Base-by-base conservation (phyloP, 345 rosid genomes). In the Arabis alpina region DNA sequence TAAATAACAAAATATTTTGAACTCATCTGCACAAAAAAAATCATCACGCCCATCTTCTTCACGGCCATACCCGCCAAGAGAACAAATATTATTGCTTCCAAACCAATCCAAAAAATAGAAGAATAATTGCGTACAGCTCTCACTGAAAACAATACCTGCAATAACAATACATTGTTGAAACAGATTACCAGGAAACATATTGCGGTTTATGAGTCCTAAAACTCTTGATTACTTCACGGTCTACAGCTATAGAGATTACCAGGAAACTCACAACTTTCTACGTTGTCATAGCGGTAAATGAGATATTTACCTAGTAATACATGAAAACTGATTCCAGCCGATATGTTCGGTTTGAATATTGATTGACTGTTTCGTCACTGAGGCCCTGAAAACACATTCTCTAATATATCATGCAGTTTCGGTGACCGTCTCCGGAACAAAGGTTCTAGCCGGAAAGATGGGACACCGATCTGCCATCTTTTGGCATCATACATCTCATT, bases 401-500 rank as follows among this genome's bases (percentile, higher is more conserved):
- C 99, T 79, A 94, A 81, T 23, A 85, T 73, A 71, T 79, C 77
- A 73, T 89, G 95, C 66, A 86, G 90, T 72, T 85, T 94, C 0
- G 99, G 93, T 62, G 80, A 89, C 66, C 89, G 76, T 69, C 95
- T 82, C 53, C 95, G 89, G 75, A 91, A 91, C 83, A 91, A 79
- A 51, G 99, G 97, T 71, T 94, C 97, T 49, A 94, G 81, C 76
- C 97, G 80, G 80, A 94, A 94, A 65, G 99, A 88, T 27, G 99
- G 99, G 75, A 94, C 86, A 36, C 98, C 97, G 6, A 86, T 82
- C 80, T 91, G 88, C 98, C 99, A 94, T 81, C 96, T 84, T 74
- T 86, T 88, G 1, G 91, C 98, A 81, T 89, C 99, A 76, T 89
- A 94, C 99, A 89, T 91, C 66, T 94, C 99, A 81, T 89, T 94